Evolutionary conservation across 345 rosid genomes (phyloP), one percentile per base, ranked within the genome.

Genomic region (Leavenworthia alabamica): DNA sequence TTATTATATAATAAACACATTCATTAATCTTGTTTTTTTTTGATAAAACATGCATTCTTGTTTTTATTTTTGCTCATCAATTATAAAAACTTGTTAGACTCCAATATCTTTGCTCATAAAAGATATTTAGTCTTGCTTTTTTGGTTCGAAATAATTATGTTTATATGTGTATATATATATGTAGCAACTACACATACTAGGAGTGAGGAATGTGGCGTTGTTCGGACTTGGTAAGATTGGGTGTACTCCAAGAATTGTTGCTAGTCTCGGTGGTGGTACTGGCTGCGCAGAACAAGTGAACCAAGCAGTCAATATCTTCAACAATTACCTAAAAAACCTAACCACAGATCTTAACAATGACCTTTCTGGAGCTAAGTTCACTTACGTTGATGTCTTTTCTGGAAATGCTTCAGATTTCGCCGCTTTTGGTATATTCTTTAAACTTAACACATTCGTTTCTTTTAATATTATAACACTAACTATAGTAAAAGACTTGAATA

Each of bases 181-280:
- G 16, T 27, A 78, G 77, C 14, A 39, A n/a, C 17, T 78, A 41
- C 31, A 78, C 49, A 2, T 4, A 16, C 11, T 33, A 40, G 79
- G 77, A 67, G 79, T 66, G 9, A 74, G 77, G 43, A 78, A 71
- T 22, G 42, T 78, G 11, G 77, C 66, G 3, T 37, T 74, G 48
- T 51, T 74, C 8, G 68, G 76, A 10, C 35, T 78, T 0, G 71
- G 71, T 31, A 66, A 37, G 47, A 29, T 78, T 10, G 78, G 81
- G 23, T 78, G 78, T 33, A 53, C 52, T 0, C 78, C 78, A 31
- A 16, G 36, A 7, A 6, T 51, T 7, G 19, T 67, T 26, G 62
- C 47, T 31, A 27, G 29, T 26, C 64, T n/a, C 8, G 69, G 60
- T 40, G 48, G 40, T 27, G 70, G 72, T 8, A 33, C 13, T 60